phyloP scores from a whole-genome alignment of 2,329 filamentous ascomycete genomes.

The Pyricularia pennisetigena region DNA sequence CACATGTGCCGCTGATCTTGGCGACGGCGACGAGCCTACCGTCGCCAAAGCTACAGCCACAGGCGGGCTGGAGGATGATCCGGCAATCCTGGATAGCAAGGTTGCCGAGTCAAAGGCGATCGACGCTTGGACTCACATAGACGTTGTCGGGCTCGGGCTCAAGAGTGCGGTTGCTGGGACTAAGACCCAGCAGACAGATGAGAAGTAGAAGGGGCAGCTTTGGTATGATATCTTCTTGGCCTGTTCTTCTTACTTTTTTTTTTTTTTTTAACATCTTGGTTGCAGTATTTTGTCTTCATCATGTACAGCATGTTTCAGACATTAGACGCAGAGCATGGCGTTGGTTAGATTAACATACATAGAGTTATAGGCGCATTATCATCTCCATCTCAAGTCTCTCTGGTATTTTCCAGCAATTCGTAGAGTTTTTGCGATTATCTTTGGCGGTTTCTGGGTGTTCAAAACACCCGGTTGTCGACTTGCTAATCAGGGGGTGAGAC shows the following conservation, averaged over 20 bases:
- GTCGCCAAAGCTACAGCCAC: constrained; percentile 11
- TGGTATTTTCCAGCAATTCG: background rate
- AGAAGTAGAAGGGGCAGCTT: background rate
- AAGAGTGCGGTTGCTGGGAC: background rate
- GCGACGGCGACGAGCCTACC: constrained; percentile 29
- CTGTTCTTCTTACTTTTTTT: background rate
- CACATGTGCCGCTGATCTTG: constrained; percentile 38
- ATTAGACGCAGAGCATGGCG: background rate
- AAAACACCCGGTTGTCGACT: no score
- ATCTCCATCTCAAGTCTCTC: background rate
- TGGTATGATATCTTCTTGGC: background rate
- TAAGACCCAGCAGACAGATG: background rate
- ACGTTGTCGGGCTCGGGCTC: constrained; percentile 37
- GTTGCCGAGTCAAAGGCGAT: constrained; percentile 22
- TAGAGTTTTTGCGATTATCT: no score
- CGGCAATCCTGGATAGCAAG: constrained; percentile 38
- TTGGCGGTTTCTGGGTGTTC: no score
- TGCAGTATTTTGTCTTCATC: background rate
- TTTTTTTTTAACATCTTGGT: background rate
- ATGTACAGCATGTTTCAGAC: background rate
- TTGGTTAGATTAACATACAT: background rate
- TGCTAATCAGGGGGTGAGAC: background rate
- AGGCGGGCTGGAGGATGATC: constrained; percentile 32
- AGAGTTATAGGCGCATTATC: background rate
- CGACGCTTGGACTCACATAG: constrained; percentile 42